Evolutionary conservation across 805 yeast species (phyloP).

Genomic region (Candida sanyiensis): DNA sequence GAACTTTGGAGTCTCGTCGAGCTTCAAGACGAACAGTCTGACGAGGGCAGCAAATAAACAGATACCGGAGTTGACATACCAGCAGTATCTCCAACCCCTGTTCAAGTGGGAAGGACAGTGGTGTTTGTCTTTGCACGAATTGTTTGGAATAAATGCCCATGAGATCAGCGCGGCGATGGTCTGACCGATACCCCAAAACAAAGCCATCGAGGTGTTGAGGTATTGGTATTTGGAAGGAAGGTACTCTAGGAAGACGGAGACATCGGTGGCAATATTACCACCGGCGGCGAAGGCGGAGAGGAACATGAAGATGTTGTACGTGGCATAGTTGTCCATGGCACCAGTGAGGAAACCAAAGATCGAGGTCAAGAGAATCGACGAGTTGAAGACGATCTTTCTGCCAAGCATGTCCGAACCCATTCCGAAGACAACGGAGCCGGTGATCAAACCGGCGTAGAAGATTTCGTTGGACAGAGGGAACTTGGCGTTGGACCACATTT

Average conservation of each 20-base stretch:
- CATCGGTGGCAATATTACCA: constrained; percentile 49
- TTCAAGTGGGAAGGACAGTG: constrained; percentile 41
- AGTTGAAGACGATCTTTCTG: constrained; percentile 44
- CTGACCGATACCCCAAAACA: constrained; percentile 57
- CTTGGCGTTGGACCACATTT: constrained; percentile 32
- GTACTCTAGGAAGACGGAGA: constrained; percentile 45
- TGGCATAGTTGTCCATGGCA: constrained; percentile 40
- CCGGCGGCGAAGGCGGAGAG: constrained; percentile 42
- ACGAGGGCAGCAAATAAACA: constrained; percentile 42
- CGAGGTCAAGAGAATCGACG: constrained; percentile 40
- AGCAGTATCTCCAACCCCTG: constrained; percentile 56
- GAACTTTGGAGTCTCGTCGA: constrained; percentile 51
- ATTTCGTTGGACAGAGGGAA: constrained; percentile 41
- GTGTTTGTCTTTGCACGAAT: constrained; percentile 37
- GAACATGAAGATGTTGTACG: constrained; percentile 43
- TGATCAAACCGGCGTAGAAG: constrained; percentile 42
- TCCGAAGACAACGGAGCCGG: constrained; percentile 47
- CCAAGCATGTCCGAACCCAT: constrained; percentile 47
- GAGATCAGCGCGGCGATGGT: constrained; percentile 43
- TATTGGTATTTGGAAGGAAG: constrained; percentile 45
- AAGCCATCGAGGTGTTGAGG: constrained; percentile 43
- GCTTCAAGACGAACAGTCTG: constrained; percentile 37
- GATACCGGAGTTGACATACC: constrained; percentile 47
- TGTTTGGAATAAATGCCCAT: constrained; percentile 48
- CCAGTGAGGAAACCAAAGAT: constrained; percentile 45